Evolutionary conservation across 331 rosid genomes (phyloP).

Genomic region (Erythrophleum ivorense): DNA sequence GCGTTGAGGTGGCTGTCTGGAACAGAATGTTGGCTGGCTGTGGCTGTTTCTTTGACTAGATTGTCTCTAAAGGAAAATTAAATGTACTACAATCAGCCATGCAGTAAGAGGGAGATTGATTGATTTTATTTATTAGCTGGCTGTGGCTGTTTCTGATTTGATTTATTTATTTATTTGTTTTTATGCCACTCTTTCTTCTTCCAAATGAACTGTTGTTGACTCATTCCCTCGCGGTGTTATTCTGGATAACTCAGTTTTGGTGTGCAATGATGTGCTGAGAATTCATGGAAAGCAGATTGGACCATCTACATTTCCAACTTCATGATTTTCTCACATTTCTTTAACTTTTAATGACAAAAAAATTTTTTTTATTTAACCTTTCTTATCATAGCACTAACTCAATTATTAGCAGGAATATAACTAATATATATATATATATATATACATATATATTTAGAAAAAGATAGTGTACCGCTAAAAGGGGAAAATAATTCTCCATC

Average conservation of each 20-base stretch:
- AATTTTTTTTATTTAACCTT: neutral
- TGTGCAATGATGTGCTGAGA: neutral
- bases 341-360: too few relatives aligned
- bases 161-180: neutral
- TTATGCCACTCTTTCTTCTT: neutral
- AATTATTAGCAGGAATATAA: neutral
- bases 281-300: neutral
- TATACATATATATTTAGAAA: too few relatives aligned
- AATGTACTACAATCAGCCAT: too few relatives aligned
- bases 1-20: neutral
- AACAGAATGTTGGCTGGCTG: constrained; percentile 24
- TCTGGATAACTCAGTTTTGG: neutral
- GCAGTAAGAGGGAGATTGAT: too few relatives aligned
- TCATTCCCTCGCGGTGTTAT: neutral
- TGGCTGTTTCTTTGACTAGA: constrained; percentile 30
- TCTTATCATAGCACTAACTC: neutral
- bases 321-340: neutral
- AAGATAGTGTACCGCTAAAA: too few relatives aligned
- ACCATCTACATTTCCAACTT: too few relatives aligned
- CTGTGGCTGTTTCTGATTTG: neutral
- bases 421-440: too few relatives aligned
- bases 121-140: neutral
- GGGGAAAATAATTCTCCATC: too few relatives aligned
- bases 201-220: neutral
- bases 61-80: neutral